Evolutionary conservation across 345 rosid genomes (phyloP).

Genomic region (Rhodamnia rubescens): DNA sequence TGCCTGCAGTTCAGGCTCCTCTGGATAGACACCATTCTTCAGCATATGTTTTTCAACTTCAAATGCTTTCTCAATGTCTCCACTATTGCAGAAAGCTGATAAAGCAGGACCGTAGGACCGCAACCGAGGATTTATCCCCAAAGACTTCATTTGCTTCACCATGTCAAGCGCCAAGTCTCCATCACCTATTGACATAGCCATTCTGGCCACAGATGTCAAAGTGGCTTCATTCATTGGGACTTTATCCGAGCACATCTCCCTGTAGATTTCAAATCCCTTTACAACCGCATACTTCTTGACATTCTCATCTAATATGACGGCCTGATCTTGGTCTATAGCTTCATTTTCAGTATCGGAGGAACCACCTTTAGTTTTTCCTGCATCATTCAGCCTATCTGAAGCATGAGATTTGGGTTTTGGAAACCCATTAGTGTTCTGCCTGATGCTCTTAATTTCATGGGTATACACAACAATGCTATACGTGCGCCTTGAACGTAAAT

Average conservation of each 20-base stretch:
- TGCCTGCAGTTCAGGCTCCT: constrained; percentile 55
- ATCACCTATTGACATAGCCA: constrained; percentile 49
- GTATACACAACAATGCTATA: not conserved
- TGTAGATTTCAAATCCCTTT: constrained; percentile 50
- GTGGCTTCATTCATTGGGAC: constrained; percentile 51
- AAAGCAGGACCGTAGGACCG: constrained; percentile 63
- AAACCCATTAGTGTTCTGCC: constrained; percentile 4
- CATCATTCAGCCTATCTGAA: not conserved
- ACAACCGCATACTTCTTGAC: constrained; percentile 36
- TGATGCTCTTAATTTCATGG: not conserved
- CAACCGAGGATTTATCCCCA: constrained; percentile 45
- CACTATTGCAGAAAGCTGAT: constrained; percentile 26
- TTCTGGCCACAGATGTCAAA: constrained; percentile 53
- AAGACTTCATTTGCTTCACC: constrained; percentile 52
- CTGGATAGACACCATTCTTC: constrained; percentile 50
- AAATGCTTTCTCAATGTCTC: constrained; percentile 40
- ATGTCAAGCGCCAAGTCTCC: constrained; percentile 60
- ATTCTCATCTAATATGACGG: constrained; percentile 30
- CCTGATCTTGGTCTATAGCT: not conserved
- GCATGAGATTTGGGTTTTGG: not conserved
- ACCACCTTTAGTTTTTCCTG: not conserved
- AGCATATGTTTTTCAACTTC: constrained; percentile 53
- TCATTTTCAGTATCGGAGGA: not conserved
- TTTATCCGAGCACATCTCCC: constrained; percentile 30
- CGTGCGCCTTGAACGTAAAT: rapidly evolving